phyloP scores from a whole-genome alignment of 495 filamentous ascomycete species.

The Talaromyces proteolyticus region DNA sequence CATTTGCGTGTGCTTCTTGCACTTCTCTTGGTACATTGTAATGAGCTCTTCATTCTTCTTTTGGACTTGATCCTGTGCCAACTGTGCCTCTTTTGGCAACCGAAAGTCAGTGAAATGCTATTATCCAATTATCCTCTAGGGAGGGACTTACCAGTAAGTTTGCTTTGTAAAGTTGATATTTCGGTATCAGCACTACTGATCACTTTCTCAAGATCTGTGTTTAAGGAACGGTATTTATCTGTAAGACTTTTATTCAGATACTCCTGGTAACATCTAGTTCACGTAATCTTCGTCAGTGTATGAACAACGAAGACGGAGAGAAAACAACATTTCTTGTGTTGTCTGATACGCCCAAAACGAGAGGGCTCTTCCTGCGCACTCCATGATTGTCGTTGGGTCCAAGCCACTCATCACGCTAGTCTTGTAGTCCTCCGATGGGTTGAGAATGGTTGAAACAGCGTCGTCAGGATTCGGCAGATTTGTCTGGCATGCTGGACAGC shows the following conservation, averaged over 20 bases:
- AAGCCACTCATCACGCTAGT: conserved; percentile 83
- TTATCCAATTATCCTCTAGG: background rate
- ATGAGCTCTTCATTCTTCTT: conserved; percentile 73
- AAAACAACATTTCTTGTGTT: conserved; percentile 74
- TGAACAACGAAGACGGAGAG: background rate
- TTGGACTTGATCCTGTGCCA: conserved; percentile 59
- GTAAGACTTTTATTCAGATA: conserved; percentile 64
- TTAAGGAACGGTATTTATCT: conserved; percentile 67
- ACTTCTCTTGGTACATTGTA: conserved; percentile 66
- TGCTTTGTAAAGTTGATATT: conserved; percentile 61
- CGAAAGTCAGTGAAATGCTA: background rate
- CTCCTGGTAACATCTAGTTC: conserved; percentile 71
- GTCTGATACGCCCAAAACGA: conserved; percentile 91
- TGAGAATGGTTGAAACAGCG: conserved; percentile 67
- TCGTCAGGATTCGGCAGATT: conserved; percentile 69
- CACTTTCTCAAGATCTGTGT: conserved; percentile 69
- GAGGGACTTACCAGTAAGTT: conserved; percentile 41
- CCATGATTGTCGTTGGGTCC: conserved; percentile 79
- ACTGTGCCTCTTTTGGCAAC: conserved; percentile 50
- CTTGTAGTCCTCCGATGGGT: conserved; percentile 90
- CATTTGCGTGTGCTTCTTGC: conserved; percentile 65
- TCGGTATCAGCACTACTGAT: conserved; percentile 78
- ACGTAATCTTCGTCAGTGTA: conserved; percentile 10
- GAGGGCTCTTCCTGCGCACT: conserved; percentile 78
- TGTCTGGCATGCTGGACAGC: conserved; percentile 80